These are phyloP conservation scores for Cronartium ribicola DNA, from an alignment of 1,284 basidiomycete genomes.

Conservation along the genomic window DNA sequence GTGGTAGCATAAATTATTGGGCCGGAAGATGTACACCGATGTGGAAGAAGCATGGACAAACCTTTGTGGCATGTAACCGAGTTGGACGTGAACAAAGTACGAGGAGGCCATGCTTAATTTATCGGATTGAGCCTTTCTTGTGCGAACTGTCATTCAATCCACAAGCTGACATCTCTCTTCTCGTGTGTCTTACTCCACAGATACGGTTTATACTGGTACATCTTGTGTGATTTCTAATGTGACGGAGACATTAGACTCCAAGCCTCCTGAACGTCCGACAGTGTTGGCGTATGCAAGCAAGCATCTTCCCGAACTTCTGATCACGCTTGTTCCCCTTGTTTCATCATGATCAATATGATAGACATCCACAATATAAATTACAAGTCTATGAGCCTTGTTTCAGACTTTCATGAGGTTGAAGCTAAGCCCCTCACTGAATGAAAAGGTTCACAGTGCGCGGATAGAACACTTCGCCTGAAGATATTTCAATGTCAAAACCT, in stretches of 20 bases:
- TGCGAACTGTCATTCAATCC: not conserved
- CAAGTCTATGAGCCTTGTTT: too few relatives aligned
- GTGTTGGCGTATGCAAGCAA: slow-evolving; percentile 30
- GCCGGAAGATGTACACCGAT: slow-evolving; percentile 22
- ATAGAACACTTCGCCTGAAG: too few relatives aligned
- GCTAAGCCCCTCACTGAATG: too few relatives aligned
- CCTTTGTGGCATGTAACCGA: slow-evolving; percentile 33
- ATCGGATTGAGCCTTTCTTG: not conserved
- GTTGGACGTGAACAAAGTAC: slow-evolving; percentile 22
- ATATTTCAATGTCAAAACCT: too few relatives aligned
- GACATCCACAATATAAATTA: too few relatives aligned
- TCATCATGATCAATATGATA: too few relatives aligned
- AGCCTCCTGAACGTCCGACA: not conserved
- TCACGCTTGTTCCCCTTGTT: not conserved
- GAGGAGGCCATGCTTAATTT: too few relatives aligned
- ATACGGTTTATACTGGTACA: slow-evolving; percentile 31
- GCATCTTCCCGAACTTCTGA: slow-evolving; percentile 22
- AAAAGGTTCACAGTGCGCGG: too few relatives aligned
- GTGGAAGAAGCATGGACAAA: slow-evolving; percentile 17
- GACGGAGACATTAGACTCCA: not conserved
- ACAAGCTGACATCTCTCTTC: not conserved
- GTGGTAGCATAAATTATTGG: slow-evolving; percentile 24
- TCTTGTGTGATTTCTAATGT: slow-evolving; percentile 38
- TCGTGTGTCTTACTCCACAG: not conserved
- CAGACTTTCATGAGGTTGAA: too few relatives aligned